These are phyloP conservation scores for Pisolithus albus DNA, from an alignment of 768 basidiomycete species.

Conservation along the genomic window DNA sequence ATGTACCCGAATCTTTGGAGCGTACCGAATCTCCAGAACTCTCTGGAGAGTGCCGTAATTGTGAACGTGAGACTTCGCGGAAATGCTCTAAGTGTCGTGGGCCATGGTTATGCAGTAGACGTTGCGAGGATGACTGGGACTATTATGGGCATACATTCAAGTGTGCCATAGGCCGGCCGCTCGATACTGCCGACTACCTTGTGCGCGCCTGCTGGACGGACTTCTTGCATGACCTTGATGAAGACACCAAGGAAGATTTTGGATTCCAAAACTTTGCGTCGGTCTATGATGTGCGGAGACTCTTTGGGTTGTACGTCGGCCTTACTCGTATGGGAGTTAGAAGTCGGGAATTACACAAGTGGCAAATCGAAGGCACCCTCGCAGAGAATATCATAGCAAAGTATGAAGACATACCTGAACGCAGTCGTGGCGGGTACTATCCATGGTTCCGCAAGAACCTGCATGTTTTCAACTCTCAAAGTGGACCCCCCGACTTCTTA, in stretches of 20 bases:
- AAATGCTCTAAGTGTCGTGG: slow-evolving; percentile 1
- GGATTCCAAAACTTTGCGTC: slow-evolving; percentile 24
- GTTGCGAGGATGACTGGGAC: neutral
- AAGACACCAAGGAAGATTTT: slow-evolving; percentile 27
- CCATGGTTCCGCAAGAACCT: slow-evolving; percentile 31
- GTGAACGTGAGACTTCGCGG: neutral
- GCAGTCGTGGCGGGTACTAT: slow-evolving; percentile 23
- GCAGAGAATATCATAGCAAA: slow-evolving; percentile 24
- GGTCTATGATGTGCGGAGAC: slow-evolving; percentile 6
- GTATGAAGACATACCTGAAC: slow-evolving; percentile 19
- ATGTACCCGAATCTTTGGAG: neutral
- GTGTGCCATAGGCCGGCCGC: neutral
- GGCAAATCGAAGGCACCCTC: slow-evolving; percentile 27
- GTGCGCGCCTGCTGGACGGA: neutral
- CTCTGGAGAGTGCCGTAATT: neutral
- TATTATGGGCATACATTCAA: neutral
- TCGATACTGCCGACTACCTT: slow-evolving; percentile 1
- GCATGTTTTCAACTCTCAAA: slow-evolving; percentile 19
- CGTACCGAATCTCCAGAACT: neutral
- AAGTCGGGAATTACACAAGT: slow-evolving; percentile 22
- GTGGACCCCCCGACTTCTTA: neutral
- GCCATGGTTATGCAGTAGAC: neutral
- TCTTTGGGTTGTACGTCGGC: slow-evolving; percentile 28
- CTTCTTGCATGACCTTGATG: slow-evolving; percentile 19
- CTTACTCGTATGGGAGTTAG: slow-evolving; percentile 18